Conservation (phyloP, 805 yeast genomes). For the Peterozyma toletana region DNA sequence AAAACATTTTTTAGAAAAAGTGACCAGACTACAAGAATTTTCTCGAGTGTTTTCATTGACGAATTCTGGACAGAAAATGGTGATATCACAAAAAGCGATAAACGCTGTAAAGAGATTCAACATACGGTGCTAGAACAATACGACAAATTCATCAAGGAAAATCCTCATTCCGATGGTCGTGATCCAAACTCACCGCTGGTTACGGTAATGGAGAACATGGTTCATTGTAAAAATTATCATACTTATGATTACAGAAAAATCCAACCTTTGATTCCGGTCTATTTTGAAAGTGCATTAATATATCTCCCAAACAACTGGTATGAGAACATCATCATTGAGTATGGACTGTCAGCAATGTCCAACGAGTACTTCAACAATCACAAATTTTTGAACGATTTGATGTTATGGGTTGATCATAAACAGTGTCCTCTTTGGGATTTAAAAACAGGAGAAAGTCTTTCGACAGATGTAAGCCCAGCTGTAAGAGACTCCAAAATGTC, state of each 20-base stretch:
- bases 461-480: background rate
- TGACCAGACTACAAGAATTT: slow-evolving; percentile 1
- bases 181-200: background rate
- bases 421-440: slow-evolving; percentile 5
- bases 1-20: slow-evolving; percentile 4
- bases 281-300: slow-evolving; percentile 27
- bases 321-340: slow-evolving; percentile 4
- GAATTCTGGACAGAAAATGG: background rate
- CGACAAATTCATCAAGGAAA: background rate
- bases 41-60: slow-evolving; percentile 1
- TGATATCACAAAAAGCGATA: background rate
- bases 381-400: slow-evolving; percentile 1
- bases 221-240: slow-evolving; percentile 8
- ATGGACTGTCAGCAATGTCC: background rate
- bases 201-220: background rate
- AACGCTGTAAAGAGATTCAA: background rate
- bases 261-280: slow-evolving; percentile 34
- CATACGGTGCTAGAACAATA: background rate
- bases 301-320: slow-evolving; percentile 7
- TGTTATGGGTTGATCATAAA: slow-evolving; percentile 2
- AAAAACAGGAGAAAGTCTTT: background rate
- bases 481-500: background rate
- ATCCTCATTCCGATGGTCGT: background rate
- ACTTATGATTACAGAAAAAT: slow-evolving; percentile 25
- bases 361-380: slow-evolving; percentile 4